Base-by-base conservation (phyloP, 2,329 filamentous ascomycete species). In the Purpureocillium takamizusanense region DNA sequence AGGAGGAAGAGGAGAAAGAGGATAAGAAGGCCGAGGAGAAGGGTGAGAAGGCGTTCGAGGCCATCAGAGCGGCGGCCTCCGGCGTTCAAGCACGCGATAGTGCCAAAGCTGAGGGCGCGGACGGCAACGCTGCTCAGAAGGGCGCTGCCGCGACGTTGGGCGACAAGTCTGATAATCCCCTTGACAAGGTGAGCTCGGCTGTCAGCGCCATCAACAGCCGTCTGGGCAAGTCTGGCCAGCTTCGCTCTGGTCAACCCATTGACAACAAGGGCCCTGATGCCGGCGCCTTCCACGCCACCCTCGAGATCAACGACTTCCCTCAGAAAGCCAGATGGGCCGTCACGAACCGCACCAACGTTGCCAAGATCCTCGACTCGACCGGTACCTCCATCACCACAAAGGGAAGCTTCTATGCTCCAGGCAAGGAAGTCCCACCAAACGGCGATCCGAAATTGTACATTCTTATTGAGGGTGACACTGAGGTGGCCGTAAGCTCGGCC, bases 261-360 rank as follows among this genome's bases (percentile, higher is more conserved):
- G 92, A 98, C 67, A 98, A 98, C 67, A 95, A 95, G 62, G 92
- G 92, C 1, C 92, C 92, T 1, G 92, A 98, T 60, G 92, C 92
- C 3, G 92, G 92, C 37, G 88, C 89, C 1, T 98, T 88, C 73
- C 92, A 98, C 60, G 89, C 92, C 13, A 97, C 90, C 4, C 72
- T 98, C 44, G 92, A 97, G 62, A 98, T 98, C 76, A 98, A 98
- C 62, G 92, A 98, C 63, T 97, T 97, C 63, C 92, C 92, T 27
- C 92, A 98, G 60, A 97, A 95, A 70, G 92, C 92, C 46, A 79
- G 92, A 51, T 98, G 92, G 92, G 90, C 88, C 10, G 92, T 98
- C 65, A 98, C 92, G 30, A 98, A 98, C 61, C 80, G 92, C 47
- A 97, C 92, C 28, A 98, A 98, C 54, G 92, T 98, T 41, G 89